Evolutionary conservation across 2,329 filamentous ascomycete genomes (phyloP).

Genomic region (Aquanectria penicillioides): DNA sequence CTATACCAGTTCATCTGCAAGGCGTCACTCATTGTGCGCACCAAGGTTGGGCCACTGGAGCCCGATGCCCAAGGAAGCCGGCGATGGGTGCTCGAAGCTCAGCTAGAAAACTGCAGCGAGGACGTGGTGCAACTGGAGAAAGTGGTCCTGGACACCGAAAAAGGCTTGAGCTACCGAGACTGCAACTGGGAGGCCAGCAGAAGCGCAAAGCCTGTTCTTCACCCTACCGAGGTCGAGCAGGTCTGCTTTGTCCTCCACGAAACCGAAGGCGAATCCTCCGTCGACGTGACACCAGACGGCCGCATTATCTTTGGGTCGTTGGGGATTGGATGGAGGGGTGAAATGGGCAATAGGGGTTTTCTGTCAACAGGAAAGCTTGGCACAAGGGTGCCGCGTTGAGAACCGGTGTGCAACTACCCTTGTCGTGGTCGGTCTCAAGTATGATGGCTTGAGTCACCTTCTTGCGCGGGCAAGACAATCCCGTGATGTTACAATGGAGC

Average conservation of each 20-base stretch:
- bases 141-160: constrained; percentile 64
- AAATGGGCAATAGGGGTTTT: constrained; percentile 89
- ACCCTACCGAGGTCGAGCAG: constrained; percentile 72
- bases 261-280: constrained; percentile 46
- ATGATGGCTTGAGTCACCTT: background rate
- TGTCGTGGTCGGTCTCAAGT: constrained; percentile 16
- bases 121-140: constrained; percentile 81
- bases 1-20: constrained; percentile 97
- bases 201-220: constrained; percentile 63
- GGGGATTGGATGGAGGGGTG: constrained; percentile 86
- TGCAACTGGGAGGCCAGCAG: constrained; percentile 65
- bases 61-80: constrained; percentile 43
- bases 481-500: background rate
- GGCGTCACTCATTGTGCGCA: constrained; percentile 87
- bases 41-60: constrained; percentile 77
- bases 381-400: constrained; percentile 53
- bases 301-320: constrained; percentile 80
- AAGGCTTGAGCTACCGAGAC: constrained; percentile 61
- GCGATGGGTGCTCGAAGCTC: constrained; percentile 86
- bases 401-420: constrained; percentile 15
- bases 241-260: constrained; percentile 70
- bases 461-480: background rate
- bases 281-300: constrained; percentile 61
- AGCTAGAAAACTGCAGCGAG: constrained; percentile 94
- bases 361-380: constrained; percentile 87